Conservation (phyloP, 306 rosid species). For the Quercus mongolica region DNA sequence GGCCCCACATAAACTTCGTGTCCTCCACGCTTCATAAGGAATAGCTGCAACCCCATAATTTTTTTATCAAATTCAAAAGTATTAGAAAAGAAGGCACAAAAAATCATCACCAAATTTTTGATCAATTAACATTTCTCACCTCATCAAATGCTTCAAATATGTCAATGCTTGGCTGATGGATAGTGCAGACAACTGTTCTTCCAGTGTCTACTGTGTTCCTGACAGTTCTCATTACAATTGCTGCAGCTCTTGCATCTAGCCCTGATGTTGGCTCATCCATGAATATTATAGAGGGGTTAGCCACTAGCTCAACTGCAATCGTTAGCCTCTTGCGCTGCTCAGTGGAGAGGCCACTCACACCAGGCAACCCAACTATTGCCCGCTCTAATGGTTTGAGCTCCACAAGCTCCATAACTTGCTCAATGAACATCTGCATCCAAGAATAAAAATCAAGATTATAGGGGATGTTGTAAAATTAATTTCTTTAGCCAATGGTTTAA, state of each 20-base stretch:
- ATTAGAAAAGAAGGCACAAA: too few relatives aligned
- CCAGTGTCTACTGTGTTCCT: slow-evolving; percentile 50
- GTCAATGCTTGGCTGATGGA: slow-evolving; percentile 56
- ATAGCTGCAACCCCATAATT: slow-evolving; percentile 27
- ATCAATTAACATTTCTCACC: slow-evolving; percentile 13
- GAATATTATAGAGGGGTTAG: slow-evolving; percentile 49
- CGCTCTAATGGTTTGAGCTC: slow-evolving; percentile 36
- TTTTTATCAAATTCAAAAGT: too few relatives aligned
- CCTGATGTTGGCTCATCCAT: slow-evolving; percentile 61
- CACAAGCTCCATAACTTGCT: slow-evolving; percentile 50
- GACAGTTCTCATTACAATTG: slow-evolving; percentile 53
- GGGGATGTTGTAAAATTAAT: not conserved
- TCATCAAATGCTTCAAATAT: slow-evolving; percentile 51
- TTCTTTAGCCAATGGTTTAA: too few relatives aligned
- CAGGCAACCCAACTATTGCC: slow-evolving; percentile 47
- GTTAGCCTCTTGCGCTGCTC: slow-evolving; percentile 54
- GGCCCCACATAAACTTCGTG: slow-evolving; percentile 50
- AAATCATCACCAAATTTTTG: not conserved
- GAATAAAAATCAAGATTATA: not conserved
- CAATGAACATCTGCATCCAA: slow-evolving; percentile 36
- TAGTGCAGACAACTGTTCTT: slow-evolving; percentile 53
- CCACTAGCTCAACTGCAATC: slow-evolving; percentile 51
- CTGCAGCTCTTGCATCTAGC: slow-evolving; percentile 55
- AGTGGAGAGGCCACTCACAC: slow-evolving; percentile 39
- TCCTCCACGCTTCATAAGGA: slow-evolving; percentile 46